A percentile compares a stretch with the other conserved stretches of the same genome.
Evolutionary conservation across 1,284 basidiomycete genomes (phyloP).

Genomic region (Fomes fomentarius): DNA sequence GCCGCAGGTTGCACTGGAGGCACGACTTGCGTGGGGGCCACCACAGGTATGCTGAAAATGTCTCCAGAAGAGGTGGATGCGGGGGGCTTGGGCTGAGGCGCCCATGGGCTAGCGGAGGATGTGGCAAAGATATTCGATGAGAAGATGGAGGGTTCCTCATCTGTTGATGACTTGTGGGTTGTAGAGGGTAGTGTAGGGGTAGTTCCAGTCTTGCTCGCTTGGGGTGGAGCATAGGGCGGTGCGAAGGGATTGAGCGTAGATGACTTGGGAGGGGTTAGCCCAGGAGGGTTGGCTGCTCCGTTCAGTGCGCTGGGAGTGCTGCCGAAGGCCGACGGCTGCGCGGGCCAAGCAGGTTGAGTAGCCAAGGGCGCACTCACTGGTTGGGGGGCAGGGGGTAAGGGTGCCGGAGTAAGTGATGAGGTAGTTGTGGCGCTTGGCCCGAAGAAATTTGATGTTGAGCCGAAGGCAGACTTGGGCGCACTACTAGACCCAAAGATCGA

Average conservation of each 20-base stretch:
- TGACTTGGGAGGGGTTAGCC: background rate
- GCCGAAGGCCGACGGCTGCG: background rate
- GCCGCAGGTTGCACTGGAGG: background rate
- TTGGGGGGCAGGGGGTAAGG: background rate
- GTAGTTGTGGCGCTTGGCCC: background rate
- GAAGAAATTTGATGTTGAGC: conserved; percentile 9
- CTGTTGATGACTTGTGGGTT: background rate
- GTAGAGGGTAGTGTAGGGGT: background rate
- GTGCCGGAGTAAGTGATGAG: background rate
- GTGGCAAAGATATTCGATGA: conserved; percentile 3
- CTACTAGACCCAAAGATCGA: conserved; percentile 7
- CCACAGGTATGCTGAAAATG: conserved; percentile 7
- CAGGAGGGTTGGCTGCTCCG: background rate
- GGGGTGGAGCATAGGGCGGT: conserved; percentile 10
- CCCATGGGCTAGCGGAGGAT: background rate
- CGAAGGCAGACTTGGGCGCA: conserved; percentile 18
- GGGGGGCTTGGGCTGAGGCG: background rate
- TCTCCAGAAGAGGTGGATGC: background rate
- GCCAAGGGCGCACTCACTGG: background rate
- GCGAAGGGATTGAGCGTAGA: conserved; percentile 16
- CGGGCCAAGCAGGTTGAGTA: conserved; percentile 16
- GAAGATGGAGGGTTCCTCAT: conserved; percentile 5
- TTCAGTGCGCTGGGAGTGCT: background rate
- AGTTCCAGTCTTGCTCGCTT: background rate
- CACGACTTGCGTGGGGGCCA: conserved; percentile 1